These are phyloP conservation scores for Lecanosticta acicola DNA, from an alignment of 2,329 filamentous ascomycete genomes.

Conservation along the genomic window DNA sequence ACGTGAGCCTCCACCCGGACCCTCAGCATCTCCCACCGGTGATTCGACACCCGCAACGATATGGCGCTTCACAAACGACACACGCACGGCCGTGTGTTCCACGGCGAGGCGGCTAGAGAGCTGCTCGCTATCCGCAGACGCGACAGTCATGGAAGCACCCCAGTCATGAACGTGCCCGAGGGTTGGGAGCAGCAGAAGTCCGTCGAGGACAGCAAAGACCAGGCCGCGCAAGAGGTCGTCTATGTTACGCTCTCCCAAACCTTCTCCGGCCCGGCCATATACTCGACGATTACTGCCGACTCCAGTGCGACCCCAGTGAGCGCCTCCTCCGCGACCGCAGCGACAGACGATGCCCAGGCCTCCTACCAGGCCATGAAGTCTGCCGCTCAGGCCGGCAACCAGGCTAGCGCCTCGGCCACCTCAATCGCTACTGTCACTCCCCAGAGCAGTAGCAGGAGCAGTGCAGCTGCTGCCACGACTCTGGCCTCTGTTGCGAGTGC, in stretches of 20 bases:
- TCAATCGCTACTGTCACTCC: conserved; percentile 15
- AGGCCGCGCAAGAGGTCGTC: conserved; percentile 41
- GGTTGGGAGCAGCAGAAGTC: conserved; percentile 16
- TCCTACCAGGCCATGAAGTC: conserved; percentile 12
- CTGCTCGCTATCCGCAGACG: conserved; percentile 24
- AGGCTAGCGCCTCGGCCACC: conserved; percentile 5
- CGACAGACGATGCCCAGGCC: conserved; percentile 12
- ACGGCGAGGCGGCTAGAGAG: conserved; percentile 22
- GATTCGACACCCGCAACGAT: conserved; percentile 10
- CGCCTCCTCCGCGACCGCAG: conserved; percentile 13
- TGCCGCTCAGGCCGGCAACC: conserved; percentile 8
- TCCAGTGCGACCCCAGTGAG: conserved; percentile 12
- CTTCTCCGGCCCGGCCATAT: conserved; percentile 44
- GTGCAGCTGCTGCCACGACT: conserved; percentile 13
- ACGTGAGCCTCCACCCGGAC: background rate
- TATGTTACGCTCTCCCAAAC: conserved; percentile 50
- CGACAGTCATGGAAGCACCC: conserved; percentile 22
- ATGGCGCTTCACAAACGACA: conserved; percentile 29
- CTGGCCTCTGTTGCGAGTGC: conserved; percentile 10
- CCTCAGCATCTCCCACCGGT: conserved; percentile 2
- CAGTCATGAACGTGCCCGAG: conserved; percentile 26
- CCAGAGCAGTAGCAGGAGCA: conserved; percentile 4
- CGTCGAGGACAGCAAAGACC: background rate
- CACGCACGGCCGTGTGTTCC: conserved; percentile 28
- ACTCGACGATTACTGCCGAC: conserved; percentile 22